Evolutionary conservation across 2,329 filamentous ascomycete genomes (phyloP), one percentile per base, ranked within the genome.

Genomic region (Lasiodiplodia sp.): DNA sequence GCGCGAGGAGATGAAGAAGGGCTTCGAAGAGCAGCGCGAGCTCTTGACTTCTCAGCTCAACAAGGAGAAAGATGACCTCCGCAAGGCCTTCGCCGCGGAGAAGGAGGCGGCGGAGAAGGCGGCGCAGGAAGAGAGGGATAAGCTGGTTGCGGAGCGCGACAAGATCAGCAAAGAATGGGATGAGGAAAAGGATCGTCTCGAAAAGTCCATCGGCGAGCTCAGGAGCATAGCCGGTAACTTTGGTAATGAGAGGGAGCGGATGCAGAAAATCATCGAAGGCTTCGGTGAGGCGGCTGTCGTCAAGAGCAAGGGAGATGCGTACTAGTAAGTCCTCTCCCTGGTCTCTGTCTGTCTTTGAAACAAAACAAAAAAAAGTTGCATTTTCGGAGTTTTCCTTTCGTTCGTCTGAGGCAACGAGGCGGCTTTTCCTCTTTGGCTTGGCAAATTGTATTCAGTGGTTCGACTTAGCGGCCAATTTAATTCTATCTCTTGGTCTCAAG

Each of bases 11-110:
- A 76, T 87, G 69, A 81, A 81, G 63, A 85, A 83, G 74, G 83
- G 83, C 62, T 80, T 85, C 70, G 83, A 85, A 60, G 85, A 86
- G 75, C 84, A 84, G 70, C 85, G 83, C 68, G 81, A 84, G 70
- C 78, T 85, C 11, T 57, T 79, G 11, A 75, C 76, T 21, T 67
- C 73, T 6, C 76, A 79, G 69, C 72, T 78, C 66, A 76, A 75
- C 68, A 75, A 76, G 70, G 77, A 75, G 63, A 80, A 76, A 68
- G 79, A 86, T 77, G 78, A 84, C 74, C 74, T 83, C 75, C 73
- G 83, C 75, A 79, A 80, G 75, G 77, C 76, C 71, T 80, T 82
- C 83, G 80, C 81, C 75, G 82, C 77, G 60, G 73, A 78, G 31
- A 78, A 81, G 66, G 73, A 74, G 21, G 78, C 79, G 49, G 75